Conservation (phyloP, 805 yeast species). For the Sungouiella thailandica region DNA sequence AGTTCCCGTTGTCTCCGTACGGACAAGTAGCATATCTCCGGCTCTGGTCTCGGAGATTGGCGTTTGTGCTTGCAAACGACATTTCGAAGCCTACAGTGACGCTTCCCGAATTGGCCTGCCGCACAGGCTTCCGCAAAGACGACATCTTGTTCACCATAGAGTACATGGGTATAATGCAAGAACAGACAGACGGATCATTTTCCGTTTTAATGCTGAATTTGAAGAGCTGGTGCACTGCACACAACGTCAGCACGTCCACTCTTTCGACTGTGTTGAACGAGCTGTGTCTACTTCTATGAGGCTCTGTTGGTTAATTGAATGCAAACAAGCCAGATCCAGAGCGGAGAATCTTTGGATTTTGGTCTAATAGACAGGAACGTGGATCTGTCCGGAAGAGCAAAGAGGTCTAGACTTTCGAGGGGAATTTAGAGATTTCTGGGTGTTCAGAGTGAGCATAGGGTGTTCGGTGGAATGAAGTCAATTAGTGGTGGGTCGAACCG, state of each 20-base stretch:
- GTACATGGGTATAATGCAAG: constrained; percentile 37
- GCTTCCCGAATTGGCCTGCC: constrained; percentile 44
- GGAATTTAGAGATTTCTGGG: too few relatives aligned
- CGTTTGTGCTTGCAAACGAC: constrained; percentile 15
- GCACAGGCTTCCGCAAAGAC: constrained; percentile 59
- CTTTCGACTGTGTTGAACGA: too few relatives aligned
- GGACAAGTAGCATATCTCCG: constrained; percentile 69
- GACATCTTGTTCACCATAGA: constrained; percentile 59
- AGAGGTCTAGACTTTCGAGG: too few relatives aligned
- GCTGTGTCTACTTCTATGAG: too few relatives aligned
- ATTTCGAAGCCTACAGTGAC: constrained; percentile 24
- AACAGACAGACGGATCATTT: constrained; percentile 6
- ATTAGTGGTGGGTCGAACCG: too few relatives aligned
- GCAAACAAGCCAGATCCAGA: too few relatives aligned
- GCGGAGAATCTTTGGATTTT: too few relatives aligned
- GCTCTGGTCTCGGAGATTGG: constrained; percentile 62
- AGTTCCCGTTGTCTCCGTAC: constrained; percentile 78
- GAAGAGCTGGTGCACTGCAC: constrained; percentile 24
- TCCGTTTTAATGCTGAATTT: constrained; percentile 19
- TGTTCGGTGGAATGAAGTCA: too few relatives aligned
- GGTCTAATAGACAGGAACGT: too few relatives aligned
- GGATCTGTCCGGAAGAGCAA: too few relatives aligned
- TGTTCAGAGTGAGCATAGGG: too few relatives aligned
- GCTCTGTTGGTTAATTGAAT: too few relatives aligned
- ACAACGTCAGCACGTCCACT: constrained; percentile 22